Evolutionary conservation across 306 rosid genomes (phyloP), one percentile per base, ranked within the genome.

Genomic region (Ziziphus jujuba): DNA sequence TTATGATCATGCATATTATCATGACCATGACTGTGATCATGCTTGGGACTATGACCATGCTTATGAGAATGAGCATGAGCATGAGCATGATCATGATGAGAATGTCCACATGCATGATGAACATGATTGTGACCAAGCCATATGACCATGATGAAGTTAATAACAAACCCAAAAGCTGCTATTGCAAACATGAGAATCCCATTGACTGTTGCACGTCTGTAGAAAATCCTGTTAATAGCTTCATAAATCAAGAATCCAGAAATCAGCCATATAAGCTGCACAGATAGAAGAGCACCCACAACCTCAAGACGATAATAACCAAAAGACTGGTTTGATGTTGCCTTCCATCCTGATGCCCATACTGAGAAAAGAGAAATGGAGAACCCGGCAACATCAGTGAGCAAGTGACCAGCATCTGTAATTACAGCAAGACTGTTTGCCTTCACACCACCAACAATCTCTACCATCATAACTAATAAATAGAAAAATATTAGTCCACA

Each of bases 291-390:
- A 19, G 99, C 97, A 22, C 97, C 96, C 67, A 93, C 57, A 72
- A 93, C 91, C 81, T 93, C 99, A 15, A 93, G 91, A 45, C 96
- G 92, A 24, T 72, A 83, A 81, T 81, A 90, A 59, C 99, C 99
- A 0, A 84, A 93, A 31, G 99, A 88, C 34, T 87, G 91, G 35
- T 65, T 56, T 0, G 95, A 82, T 2, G 96, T 90, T 20, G 95
- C 92, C 74, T 74, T 82, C 99, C 99, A 93, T 65, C 92, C 77
- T 0, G 99, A 88, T 61, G 96, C 99, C 87, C 89, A 80, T 1
- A 90, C 87, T 3, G 99, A 82, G 56, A 88, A 93, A 23, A 88
- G 96, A 57, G 99, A 87, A 71, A 90, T 72, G 9, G 80, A 64
- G 70, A 93, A 93, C 48, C 99, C 96, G 20, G 82, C 84, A 50